phyloP scores from a whole-genome alignment of 2,329 filamentous ascomycete genomes.

The Tolypocladium tundrense region DNA sequence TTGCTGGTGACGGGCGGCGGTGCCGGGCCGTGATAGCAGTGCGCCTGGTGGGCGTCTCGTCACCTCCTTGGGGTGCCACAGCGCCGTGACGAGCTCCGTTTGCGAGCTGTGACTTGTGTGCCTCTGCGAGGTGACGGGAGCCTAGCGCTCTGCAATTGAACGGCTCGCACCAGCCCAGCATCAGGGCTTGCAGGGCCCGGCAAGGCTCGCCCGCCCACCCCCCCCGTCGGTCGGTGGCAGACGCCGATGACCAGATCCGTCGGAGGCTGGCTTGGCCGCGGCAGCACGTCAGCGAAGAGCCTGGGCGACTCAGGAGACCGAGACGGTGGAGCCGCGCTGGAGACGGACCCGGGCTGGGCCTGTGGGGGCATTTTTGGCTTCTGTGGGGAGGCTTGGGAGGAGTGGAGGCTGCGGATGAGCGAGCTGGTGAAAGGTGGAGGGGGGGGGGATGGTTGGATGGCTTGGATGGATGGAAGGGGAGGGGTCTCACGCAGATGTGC shows the following conservation, averaged over 20 bases:
- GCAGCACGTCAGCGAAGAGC: constrained; percentile 3
- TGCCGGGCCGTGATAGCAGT: background rate
- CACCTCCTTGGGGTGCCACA: background rate
- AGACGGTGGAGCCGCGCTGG: background rate
- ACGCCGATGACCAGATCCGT: constrained; percentile 9
- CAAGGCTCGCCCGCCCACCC: background rate
- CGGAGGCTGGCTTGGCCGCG: constrained; percentile 6
- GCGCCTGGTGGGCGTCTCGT: background rate
- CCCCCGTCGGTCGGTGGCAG: background rate
- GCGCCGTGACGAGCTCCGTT: background rate
- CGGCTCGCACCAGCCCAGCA: background rate
- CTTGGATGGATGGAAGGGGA: background rate
- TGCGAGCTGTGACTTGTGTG: background rate
- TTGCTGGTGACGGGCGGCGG: background rate
- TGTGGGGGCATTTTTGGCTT: background rate
- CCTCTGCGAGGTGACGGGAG: background rate
- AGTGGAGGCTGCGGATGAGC: background rate
- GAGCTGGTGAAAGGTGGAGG: background rate
- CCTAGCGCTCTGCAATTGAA: background rate
- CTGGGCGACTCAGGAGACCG: constrained; percentile 3
- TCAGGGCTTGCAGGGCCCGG: background rate
- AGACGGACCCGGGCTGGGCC: background rate
- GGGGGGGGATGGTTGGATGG: background rate
- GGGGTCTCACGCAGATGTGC: background rate
- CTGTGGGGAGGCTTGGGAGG: constrained; percentile 1